These are phyloP conservation scores for Pluteus cervinus DNA, from an alignment of 768 basidiomycete genomes.

Conservation along the genomic window DNA sequence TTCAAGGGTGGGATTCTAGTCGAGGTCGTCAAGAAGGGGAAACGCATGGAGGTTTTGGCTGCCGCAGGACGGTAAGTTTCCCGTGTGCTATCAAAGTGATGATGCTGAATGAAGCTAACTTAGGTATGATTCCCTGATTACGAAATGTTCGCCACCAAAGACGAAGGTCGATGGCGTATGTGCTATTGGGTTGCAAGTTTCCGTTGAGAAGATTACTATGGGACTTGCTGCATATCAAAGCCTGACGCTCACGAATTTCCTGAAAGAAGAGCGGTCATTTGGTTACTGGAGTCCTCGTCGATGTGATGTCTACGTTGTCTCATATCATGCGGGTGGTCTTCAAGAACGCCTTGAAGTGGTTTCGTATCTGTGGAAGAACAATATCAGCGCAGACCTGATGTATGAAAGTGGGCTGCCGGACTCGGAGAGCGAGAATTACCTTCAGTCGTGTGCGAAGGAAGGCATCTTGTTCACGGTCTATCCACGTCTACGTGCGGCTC, in stretches of 20 bases:
- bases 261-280: conserved; percentile 78
- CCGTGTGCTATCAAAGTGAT: not conserved
- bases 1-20: conserved; percentile 74
- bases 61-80: conserved; percentile 67
- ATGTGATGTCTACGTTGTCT: conserved; percentile 83
- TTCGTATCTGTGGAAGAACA: conserved; percentile 71
- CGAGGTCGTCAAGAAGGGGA: conserved; percentile 65
- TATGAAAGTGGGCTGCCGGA: conserved; percentile 70
- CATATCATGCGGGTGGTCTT: conserved; percentile 68
- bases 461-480: conserved; percentile 67
- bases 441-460: conserved; percentile 69
- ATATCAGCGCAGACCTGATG: conserved; percentile 84
- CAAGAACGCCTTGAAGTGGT: conserved; percentile 76
- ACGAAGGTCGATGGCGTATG: conserved; percentile 48
- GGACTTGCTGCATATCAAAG: conserved; percentile 67
- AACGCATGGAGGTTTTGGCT: conserved; percentile 65
- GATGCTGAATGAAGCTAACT: not conserved
- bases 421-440: conserved; percentile 55
- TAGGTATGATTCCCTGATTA: conserved; percentile 72
- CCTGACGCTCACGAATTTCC: conserved; percentile 57
- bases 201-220: conserved; percentile 70
- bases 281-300: conserved; percentile 88
- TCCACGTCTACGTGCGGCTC: conserved; percentile 45
- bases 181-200: conserved; percentile 72
- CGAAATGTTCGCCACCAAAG: conserved; percentile 51